Conservation (phyloP, 805 yeast genomes). For the Lachancea sp. region DNA sequence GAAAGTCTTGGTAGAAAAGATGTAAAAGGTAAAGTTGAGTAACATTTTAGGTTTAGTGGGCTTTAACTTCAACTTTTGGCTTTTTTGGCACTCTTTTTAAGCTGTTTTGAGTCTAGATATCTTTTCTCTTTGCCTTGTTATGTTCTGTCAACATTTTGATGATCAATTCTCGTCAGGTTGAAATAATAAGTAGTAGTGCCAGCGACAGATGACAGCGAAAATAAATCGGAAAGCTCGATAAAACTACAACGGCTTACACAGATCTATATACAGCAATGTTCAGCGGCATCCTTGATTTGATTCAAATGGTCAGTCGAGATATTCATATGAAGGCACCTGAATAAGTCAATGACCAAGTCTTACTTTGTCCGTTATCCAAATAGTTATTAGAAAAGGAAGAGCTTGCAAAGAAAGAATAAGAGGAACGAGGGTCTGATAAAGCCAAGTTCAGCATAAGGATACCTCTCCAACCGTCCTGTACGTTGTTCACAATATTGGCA, state of each 20-base stretch:
- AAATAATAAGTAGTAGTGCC: background rate
- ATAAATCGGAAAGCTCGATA: slow-evolving; percentile 3
- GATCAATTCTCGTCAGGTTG: background rate
- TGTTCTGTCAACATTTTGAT: background rate
- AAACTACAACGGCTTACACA: background rate
- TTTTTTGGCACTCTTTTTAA: too few species aligned
- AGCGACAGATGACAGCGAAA: background rate
- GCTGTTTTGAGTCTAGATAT: too few species aligned
- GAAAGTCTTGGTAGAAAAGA: too few species aligned
- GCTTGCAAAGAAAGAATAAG: slow-evolving; percentile 58
- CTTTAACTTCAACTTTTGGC: too few species aligned
- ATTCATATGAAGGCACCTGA: slow-evolving; percentile 39
- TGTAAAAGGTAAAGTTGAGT: too few species aligned
- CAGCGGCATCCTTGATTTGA: background rate
- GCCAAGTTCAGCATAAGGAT: slow-evolving; percentile 70
- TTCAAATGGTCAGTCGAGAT: background rate
- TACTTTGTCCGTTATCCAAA: slow-evolving; percentile 79
- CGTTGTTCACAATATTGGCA: slow-evolving; percentile 37
- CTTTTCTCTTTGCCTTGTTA: too few species aligned
- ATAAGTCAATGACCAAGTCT: slow-evolving; percentile 80
- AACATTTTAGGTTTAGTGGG: too few species aligned
- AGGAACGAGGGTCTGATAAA: slow-evolving; percentile 54
- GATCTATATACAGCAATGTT: background rate
- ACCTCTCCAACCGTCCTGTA: slow-evolving; percentile 69
- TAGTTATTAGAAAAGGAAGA: slow-evolving; percentile 45